Conservation (phyloP, 2,329 filamentous ascomycete genomes). For the Ophiostoma himal-ulmi region DNA sequence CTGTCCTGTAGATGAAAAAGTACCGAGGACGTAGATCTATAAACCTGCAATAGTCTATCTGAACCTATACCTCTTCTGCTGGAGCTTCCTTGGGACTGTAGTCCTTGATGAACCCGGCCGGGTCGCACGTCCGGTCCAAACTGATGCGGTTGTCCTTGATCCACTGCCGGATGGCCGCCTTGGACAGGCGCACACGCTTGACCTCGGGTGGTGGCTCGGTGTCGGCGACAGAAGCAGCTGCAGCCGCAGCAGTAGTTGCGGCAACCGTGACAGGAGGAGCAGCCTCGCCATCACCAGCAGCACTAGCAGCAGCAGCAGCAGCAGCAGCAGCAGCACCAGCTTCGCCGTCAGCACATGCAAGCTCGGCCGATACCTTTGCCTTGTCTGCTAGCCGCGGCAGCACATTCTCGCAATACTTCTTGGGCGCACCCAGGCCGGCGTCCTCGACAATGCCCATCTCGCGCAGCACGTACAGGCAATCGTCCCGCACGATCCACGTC, state of each 20-base stretch:
- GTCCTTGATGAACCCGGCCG: constrained; percentile 66
- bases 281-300: no score
- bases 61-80: constrained; percentile 31
- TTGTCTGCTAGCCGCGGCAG: constrained; percentile 8
- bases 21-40: background rate
- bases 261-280: background rate
- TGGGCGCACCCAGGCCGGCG: constrained; percentile 43
- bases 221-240: background rate
- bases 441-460: constrained; percentile 70
- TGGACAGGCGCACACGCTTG: constrained; percentile 47
- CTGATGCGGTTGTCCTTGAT: constrained; percentile 56
- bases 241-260: background rate
- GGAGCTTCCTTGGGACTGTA: constrained; percentile 48
- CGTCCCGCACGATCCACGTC: constrained; percentile 80
- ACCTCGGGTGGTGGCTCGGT: constrained; percentile 33
- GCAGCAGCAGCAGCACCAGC: background rate
- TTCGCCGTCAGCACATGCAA: constrained; percentile 19
- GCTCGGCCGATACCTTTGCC: constrained; percentile 26
- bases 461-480: constrained; percentile 70
- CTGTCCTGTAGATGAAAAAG: no score
- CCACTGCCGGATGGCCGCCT: constrained; percentile 59
- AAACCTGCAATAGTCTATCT: background rate
- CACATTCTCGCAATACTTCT: constrained; percentile 21
- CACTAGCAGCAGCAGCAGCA: background rate
- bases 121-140: constrained; percentile 62